Evolutionary conservation across 2,329 filamentous ascomycete species (phyloP), one percentile per base, ranked within the genome.

Genomic region (Lecanoromycetidae sp.): DNA sequence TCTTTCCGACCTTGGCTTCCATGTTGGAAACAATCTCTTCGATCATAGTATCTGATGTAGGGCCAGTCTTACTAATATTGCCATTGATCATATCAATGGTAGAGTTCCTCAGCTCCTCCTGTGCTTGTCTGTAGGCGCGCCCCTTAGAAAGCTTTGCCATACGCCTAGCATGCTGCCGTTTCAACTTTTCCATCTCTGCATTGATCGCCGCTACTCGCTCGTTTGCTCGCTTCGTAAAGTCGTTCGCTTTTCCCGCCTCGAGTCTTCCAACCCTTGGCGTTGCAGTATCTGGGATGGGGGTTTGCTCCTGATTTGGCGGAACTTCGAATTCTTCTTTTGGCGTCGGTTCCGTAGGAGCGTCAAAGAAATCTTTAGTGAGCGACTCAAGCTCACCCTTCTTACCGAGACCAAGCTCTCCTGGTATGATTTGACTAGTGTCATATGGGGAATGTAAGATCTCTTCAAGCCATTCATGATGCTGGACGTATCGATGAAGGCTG

Each of bases 381-480:
- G 76, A 73, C 20, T 84, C 80, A 17, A 98, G 71, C 63, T 88
- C 84, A 30, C 91, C 91, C 63, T 81, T 84, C 42, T 84, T 74
- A 3, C 91, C 91, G 8, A 96, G 70, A 1, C 87, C 87, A 27
- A 96, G 76, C 60, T 94, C 88, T 2, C 87, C 79, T 0, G 90
- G 87, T 7, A 82, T 78, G 49, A 98, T 94, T 60, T 93, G 86
- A 41, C 76, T 76, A 52, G 90, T 83, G 20, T 83, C 75, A 60
- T 94, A 95, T 0, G 88, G 87, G 1, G 90, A 96, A 1, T 84
- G 86, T 45, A 96, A 76, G 23, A 98, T 81, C 65, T 98, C 90
- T 60, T 96, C 91, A 86, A 98, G 94, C 91, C 90, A 96, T 63
- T 94, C 87, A 58, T 98, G 90, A 58, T 98, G 93, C 60, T 95